Evolutionary conservation across 768 basidiomycete species (phyloP).

Genomic region (Epithele typhae): DNA sequence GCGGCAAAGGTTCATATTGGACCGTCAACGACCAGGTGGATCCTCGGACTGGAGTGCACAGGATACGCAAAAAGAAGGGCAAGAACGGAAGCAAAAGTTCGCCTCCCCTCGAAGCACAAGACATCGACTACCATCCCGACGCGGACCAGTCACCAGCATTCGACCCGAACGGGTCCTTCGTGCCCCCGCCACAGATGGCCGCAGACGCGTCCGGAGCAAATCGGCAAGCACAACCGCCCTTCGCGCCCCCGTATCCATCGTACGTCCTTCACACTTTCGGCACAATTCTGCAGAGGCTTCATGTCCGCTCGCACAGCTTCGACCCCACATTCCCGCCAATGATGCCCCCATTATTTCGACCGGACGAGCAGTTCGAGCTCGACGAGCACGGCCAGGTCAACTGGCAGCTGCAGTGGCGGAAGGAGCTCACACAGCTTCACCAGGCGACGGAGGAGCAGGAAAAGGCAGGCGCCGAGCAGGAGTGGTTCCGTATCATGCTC

Average conservation of each 20-base stretch:
- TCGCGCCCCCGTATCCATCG: conserved; percentile 61
- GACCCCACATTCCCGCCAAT: conserved; percentile 62
- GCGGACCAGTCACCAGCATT: conserved; percentile 39
- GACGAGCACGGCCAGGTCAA: conserved; percentile 78
- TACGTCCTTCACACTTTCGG: conserved; percentile 14
- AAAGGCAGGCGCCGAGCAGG: conserved; percentile 73
- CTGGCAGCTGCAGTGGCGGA: conserved; percentile 77
- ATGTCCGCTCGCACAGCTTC: conserved; percentile 40
- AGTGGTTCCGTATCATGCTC: conserved; percentile 87
- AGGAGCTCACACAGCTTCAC: conserved; percentile 72
- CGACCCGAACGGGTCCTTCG: conserved; percentile 54
- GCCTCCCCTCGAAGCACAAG: conserved; percentile 42
- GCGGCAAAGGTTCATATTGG: conserved; percentile 91
- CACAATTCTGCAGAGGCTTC: background rate
- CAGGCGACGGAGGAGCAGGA: conserved; percentile 79
- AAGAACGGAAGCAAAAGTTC: conserved; percentile 49
- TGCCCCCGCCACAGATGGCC: conserved; percentile 48
- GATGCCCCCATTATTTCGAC: conserved; percentile 59
- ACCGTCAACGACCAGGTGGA: conserved; percentile 89
- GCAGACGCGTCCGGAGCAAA: conserved; percentile 56
- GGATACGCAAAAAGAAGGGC: conserved; percentile 82
- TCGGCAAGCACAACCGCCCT: conserved; percentile 40
- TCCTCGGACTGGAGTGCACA: conserved; percentile 84
- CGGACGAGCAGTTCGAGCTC: conserved; percentile 63
- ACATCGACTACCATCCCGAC: conserved; percentile 60